Evolutionary conservation across 495 filamentous ascomycete genomes (phyloP), one percentile per base, ranked within the genome.

Genomic region (Penicillium bialowiezense): DNA sequence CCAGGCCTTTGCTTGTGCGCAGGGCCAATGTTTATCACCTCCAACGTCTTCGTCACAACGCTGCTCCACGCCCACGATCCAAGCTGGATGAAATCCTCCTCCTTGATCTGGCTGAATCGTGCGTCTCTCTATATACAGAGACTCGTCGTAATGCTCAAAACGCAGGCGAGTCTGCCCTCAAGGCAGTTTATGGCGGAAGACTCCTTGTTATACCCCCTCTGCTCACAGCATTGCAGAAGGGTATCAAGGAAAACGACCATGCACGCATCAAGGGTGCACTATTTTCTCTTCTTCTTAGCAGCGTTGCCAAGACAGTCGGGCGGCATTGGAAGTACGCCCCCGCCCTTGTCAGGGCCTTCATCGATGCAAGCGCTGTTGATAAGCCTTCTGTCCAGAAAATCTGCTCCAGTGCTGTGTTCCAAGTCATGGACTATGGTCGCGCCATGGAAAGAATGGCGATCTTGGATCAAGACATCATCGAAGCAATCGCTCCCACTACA

Each of bases 261-360:
- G 84, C 92, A 39, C 77, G 89, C 6, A 95, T 99, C 63, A 99
- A 99, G 65, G 93, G 95, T 33, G 88, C 85, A 7, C 79, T 99
- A 69, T 97, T 90, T 59, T 90, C 90, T 0, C 67, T 99, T 21
- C 68, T 97, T 17, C 90, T 95, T 51, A 90, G 91, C 31, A 93
- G 87, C 44, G 73, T 99, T 14, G 81, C 89, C n/a, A 95, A 87
- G 63, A 91, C 91, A 0, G 80, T 90, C 36, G 84, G 88, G 28
- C 83, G 86, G 41, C 88, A 97, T 61, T 99, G 93, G 93, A 85
- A 89, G 47, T 97, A 89, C 66, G 86, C 93, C 2, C 93, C 93
- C 2, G 75, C 82, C 5, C 69, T 97, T 23, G 87, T 99, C 68
- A 82, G 84, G 44, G 77, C 90, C 21, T 99, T 92, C 68, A 92